These are phyloP conservation scores for Trichosanthes cucumerina DNA, from an alignment of 306 rosid species.

Conservation along the genomic window DNA sequence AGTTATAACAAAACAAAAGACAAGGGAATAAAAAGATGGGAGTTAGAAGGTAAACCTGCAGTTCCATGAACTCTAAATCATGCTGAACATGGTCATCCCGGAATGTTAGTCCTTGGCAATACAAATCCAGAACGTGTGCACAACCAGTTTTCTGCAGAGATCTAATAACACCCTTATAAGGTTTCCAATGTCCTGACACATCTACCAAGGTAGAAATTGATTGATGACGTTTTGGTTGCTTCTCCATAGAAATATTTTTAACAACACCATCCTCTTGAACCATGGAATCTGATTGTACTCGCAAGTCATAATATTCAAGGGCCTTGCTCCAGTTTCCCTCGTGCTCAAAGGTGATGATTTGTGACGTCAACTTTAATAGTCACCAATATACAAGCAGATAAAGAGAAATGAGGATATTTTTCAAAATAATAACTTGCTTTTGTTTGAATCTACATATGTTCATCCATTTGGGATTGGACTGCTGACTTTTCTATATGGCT, in stretches of 20 bases:
- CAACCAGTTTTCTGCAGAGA: slow-evolving; percentile 89
- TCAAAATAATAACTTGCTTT: not conserved
- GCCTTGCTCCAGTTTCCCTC: slow-evolving; percentile 99
- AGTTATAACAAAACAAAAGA: not conserved
- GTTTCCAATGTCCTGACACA: slow-evolving; percentile 39
- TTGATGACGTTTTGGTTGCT: slow-evolving; percentile 23
- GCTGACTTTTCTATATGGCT: not conserved
- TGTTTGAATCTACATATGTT: not conserved
- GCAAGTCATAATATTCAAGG: slow-evolving; percentile 87
- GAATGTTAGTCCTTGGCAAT: slow-evolving; percentile 82
- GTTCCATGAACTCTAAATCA: slow-evolving; percentile 75
- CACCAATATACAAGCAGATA: slow-evolving; percentile 18
- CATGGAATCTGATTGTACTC: slow-evolving; percentile 52
- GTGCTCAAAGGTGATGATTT: slow-evolving; percentile 76
- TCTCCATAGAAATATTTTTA: slow-evolving; percentile 26
- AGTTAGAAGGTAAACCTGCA: slow-evolving; percentile 30
- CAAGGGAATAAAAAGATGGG: not conserved
- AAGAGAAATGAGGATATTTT: not conserved
- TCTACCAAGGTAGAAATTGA: slow-evolving; percentile 29
- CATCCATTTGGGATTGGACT: not conserved
- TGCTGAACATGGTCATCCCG: slow-evolving; percentile 52
- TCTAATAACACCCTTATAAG: slow-evolving; percentile 74
- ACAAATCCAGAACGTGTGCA: slow-evolving; percentile 70
- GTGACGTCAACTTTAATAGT: slow-evolving; percentile 57
- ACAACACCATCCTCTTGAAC: slow-evolving; percentile 28